phyloP scores from a whole-genome alignment of 164 flowering plant species.

The Cinnamomum chago region DNA sequence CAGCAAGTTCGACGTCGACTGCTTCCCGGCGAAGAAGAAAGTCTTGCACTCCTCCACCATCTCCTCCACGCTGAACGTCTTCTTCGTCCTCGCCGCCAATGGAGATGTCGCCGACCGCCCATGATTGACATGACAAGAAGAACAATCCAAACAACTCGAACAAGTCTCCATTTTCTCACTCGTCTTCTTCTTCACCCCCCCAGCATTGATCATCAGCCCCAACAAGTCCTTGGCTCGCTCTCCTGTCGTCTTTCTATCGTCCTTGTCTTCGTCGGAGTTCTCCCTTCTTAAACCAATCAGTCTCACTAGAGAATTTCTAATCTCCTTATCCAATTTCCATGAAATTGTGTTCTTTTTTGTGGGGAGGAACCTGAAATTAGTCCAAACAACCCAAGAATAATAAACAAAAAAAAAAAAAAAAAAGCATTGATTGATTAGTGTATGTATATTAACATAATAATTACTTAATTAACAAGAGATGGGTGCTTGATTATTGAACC shows the following conservation, averaged over 20 bases:
- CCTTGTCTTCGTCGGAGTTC: constrained; percentile 4
- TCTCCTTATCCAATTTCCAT: constrained; percentile 73
- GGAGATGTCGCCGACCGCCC: too few relatives aligned
- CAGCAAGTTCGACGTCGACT: constrained; percentile 89
- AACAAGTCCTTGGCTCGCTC: constrained; percentile 47
- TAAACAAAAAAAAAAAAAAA: too few relatives aligned
- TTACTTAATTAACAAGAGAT: too few relatives aligned
- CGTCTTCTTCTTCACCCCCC: constrained; percentile 9
- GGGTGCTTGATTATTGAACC: too few relatives aligned
- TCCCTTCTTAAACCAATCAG: constrained; percentile 41
- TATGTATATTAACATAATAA: too few relatives aligned
- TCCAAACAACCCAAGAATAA: background rate
- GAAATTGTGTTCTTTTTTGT: constrained; percentile 61
- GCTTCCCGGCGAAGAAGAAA: constrained; percentile 95
- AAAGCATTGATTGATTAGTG: background rate
- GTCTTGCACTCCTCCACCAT: constrained; percentile 95
- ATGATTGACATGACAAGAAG: too few relatives aligned
- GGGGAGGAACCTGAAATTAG: constrained; percentile 58
- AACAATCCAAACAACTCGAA: too few relatives aligned
- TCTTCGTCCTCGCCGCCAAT: constrained; percentile 2
- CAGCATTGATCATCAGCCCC: constrained; percentile 60
- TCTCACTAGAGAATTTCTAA: constrained; percentile 52
- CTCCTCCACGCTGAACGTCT: constrained; percentile 53
- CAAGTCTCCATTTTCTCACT: background rate
- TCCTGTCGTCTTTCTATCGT: background rate